Evolutionary conservation across 2,329 filamentous ascomycete species (phyloP).

Genomic region (Penicillium expansum): DNA sequence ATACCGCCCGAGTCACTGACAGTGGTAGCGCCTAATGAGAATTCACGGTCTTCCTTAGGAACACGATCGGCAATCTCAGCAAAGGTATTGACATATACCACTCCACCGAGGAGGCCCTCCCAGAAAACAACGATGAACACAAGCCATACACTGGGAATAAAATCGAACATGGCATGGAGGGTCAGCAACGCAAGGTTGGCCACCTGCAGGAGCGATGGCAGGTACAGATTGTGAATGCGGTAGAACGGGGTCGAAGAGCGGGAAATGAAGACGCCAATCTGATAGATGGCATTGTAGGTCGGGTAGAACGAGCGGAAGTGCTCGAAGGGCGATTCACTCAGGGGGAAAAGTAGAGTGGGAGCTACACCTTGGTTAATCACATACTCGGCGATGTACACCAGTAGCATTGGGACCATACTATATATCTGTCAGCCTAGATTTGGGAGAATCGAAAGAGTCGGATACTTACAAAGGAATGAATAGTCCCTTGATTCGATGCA

Average conservation of each 20-base stretch:
- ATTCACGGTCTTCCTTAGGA: slow-evolving; percentile 75
- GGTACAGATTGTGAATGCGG: slow-evolving; percentile 75
- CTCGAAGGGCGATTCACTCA: slow-evolving; percentile 70
- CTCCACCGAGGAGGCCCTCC: slow-evolving; percentile 86
- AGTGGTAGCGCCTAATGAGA: slow-evolving; percentile 82
- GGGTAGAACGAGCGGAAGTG: slow-evolving; percentile 89
- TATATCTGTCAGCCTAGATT: background rate
- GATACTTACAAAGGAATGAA: slow-evolving; percentile 65
- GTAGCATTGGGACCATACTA: slow-evolving; percentile 81
- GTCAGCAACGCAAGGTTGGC: slow-evolving; percentile 72
- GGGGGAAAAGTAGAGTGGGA: slow-evolving; percentile 83
- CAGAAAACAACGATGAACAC: slow-evolving; percentile 84
- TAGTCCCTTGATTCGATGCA: slow-evolving; percentile 66
- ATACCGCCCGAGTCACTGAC: slow-evolving; percentile 92
- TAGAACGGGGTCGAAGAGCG: slow-evolving; percentile 86
- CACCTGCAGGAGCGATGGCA: slow-evolving; percentile 78
- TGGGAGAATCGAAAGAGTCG: background rate
- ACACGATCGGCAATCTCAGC: slow-evolving; percentile 88
- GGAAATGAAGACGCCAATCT: slow-evolving; percentile 91
- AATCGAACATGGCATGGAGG: slow-evolving; percentile 73
- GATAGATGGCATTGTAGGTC: slow-evolving; percentile 91
- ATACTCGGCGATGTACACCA: slow-evolving; percentile 96
- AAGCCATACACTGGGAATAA: slow-evolving; percentile 82
- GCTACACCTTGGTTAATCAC: slow-evolving; percentile 95
- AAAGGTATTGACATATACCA: slow-evolving; percentile 95